phyloP scores from a whole-genome alignment of 2,329 filamentous ascomycete species.

The Teratosphaeria epicoccoides region DNA sequence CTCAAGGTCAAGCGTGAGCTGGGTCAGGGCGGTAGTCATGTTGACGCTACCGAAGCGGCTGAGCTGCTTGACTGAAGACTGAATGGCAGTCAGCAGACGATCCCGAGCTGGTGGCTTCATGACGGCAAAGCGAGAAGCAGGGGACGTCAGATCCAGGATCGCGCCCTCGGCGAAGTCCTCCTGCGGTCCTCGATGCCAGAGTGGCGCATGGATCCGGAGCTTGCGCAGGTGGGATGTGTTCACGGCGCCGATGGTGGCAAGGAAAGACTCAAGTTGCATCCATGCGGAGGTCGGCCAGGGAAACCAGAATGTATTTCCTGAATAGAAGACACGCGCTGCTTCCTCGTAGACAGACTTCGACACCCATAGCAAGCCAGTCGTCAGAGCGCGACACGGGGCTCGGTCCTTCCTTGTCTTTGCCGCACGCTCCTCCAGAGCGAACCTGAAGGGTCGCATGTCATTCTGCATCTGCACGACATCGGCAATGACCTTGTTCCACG shows the following conservation, averaged over 20 bases:
- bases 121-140: constrained; percentile 10
- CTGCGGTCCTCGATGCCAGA: constrained; percentile 10
- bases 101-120: constrained; percentile 9
- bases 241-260: constrained; percentile 9
- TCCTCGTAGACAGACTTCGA: constrained; percentile 8
- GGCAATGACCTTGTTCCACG: constrained; percentile 5
- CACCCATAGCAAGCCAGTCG: constrained; percentile 6
- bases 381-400: constrained; percentile 8
- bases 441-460: constrained; percentile 9
- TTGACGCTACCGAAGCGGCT: neutral
- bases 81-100: constrained; percentile 10
- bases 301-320: constrained; percentile 12
- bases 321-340: constrained; percentile 10
- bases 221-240: constrained; percentile 7
- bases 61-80: constrained; percentile 6
- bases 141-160: constrained; percentile 12
- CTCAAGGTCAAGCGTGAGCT: constrained; percentile 8
- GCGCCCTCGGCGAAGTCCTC: constrained; percentile 13
- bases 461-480: constrained; percentile 9
- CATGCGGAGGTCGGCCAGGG: constrained; percentile 10
- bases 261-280: constrained; percentile 14
- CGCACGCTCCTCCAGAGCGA: constrained; percentile 10
- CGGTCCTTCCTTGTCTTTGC: constrained; percentile 9
- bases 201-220: constrained; percentile 9
- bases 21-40: neutral